Evolutionary conservation across 2,329 filamentous ascomycete genomes (phyloP).

Genomic region (Annulohypoxylon truncatum): DNA sequence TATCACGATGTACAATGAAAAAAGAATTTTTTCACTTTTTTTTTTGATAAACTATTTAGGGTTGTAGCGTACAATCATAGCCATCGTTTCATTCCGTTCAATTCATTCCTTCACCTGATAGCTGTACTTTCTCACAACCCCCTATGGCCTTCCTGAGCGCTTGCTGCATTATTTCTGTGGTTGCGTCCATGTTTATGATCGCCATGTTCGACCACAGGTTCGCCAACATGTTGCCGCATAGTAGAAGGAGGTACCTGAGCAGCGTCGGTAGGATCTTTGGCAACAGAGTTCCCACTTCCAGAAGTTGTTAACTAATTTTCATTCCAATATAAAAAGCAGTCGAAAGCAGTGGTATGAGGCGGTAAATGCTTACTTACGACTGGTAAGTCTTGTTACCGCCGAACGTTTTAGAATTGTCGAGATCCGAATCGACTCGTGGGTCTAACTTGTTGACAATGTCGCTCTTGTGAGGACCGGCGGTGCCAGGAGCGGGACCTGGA

Average conservation of each 20-base stretch:
- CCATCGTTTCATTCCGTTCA: neutral
- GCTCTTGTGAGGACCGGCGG: slow-evolving; percentile 64
- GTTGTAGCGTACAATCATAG: slow-evolving; percentile 1
- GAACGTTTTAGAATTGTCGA: slow-evolving; percentile 65
- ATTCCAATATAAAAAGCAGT: neutral
- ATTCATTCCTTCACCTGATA: neutral
- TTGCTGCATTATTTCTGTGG: slow-evolving; percentile 58
- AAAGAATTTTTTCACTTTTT: neutral
- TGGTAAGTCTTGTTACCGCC: slow-evolving; percentile 65
- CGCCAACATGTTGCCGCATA: slow-evolving; percentile 60
- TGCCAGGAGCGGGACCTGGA: slow-evolving; percentile 57
- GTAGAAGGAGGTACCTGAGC: slow-evolving; percentile 68
- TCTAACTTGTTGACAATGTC: slow-evolving; percentile 67
- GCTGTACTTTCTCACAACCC: neutral
- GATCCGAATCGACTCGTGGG: slow-evolving; percentile 66
- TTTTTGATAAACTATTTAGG: neutral
- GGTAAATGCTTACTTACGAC: slow-evolving; percentile 53
- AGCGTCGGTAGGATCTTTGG: slow-evolving; percentile 64
- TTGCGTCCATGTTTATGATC: slow-evolving; percentile 57
- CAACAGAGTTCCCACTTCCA: slow-evolving; percentile 20
- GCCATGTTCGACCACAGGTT: slow-evolving; percentile 58
- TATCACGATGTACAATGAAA: too few relatives aligned
- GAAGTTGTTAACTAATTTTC: slow-evolving; percentile 17
- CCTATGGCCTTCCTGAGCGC: slow-evolving; percentile 61
- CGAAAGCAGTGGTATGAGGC: slow-evolving; percentile 1